phyloP scores from a whole-genome alignment of 2,329 filamentous ascomycete genomes.

The Trichothecium roseum region DNA sequence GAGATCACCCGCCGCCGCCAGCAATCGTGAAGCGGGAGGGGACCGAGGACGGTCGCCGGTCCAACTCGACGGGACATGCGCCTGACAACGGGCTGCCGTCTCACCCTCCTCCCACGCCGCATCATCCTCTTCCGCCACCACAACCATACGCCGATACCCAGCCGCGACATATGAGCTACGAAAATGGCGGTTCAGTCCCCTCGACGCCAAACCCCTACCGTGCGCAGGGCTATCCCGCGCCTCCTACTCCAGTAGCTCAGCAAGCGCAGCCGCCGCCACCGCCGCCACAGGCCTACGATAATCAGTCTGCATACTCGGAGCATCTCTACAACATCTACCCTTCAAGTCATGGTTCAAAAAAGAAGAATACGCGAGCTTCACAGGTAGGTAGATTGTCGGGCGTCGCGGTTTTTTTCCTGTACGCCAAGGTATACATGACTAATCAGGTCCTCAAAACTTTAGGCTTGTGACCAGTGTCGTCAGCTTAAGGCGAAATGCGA shows the following conservation, averaged over 20 bases:
- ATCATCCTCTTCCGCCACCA: conserved; percentile 19
- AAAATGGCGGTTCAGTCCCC: conserved; percentile 33
- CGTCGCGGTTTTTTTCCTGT: background rate
- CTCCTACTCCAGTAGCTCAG: conserved; percentile 27
- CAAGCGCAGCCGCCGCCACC: conserved; percentile 7
- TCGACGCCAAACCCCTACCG: conserved; percentile 33
- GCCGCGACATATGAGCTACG: conserved; percentile 43
- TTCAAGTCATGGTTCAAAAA: conserved; percentile 33
- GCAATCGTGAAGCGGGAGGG: conserved; percentile 45
- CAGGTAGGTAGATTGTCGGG: conserved; percentile 34
- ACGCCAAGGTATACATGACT: conserved; percentile 6
- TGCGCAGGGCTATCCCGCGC: conserved; percentile 24
- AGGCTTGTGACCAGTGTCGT: conserved; percentile 88
- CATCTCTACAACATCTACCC: conserved; percentile 30
- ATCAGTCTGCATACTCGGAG: conserved; percentile 22
- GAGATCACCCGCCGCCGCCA: conserved; percentile 37
- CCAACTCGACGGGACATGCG: conserved; percentile 40
- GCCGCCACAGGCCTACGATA: conserved; percentile 27
- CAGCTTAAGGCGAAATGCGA: conserved; percentile 87
- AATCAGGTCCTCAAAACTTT: conserved; percentile 6
- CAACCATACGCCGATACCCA: conserved; percentile 33
- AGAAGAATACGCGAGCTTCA: conserved; percentile 55
- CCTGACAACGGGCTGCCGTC: conserved; percentile 21
- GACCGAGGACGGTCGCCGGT: conserved; percentile 39
- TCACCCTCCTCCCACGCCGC: conserved; percentile 17